A percentile compares a stretch with the other conserved stretches of the same genome.
These are phyloP conservation scores for Macrotyloma uniflorum DNA, from an alignment of 306 rosid genomes.

Conservation along the genomic window DNA sequence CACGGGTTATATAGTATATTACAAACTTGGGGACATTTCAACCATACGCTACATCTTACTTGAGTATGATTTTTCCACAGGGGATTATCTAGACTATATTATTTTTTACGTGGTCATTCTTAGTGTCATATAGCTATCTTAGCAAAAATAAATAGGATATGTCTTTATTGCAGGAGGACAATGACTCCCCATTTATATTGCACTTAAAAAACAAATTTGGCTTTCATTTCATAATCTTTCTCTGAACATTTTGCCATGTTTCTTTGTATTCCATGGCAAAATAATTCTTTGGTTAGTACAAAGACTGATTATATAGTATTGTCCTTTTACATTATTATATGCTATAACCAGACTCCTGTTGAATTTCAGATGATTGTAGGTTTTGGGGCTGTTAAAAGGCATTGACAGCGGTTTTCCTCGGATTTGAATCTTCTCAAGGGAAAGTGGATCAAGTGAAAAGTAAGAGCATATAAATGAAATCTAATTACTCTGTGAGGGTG, in stretches of 20 bases:
- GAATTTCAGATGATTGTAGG: conserved; percentile 19
- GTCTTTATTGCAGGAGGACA: neutral
- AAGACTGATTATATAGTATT: neutral
- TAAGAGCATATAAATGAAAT: too few species aligned
- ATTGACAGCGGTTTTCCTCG: neutral
- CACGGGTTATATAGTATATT: too few species aligned
- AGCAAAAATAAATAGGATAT: neutral
- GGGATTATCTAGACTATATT: neutral
- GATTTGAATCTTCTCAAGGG: neutral
- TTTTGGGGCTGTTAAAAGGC: neutral
- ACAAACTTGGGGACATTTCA: neutral
- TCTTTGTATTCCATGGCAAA: neutral
- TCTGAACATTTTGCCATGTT: neutral
- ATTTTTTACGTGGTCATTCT: neutral
- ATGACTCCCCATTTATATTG: neutral
- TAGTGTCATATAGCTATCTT: neutral
- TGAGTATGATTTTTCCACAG: neutral
- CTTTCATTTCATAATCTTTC: neutral
- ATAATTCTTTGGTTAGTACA: neutral
- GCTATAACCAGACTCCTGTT: neutral
- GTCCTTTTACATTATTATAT: neutral
- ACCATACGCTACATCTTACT: neutral
- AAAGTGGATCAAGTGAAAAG: too few species aligned
- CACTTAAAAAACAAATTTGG: neutral
- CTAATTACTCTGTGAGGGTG: conserved; percentile 8